A percentile compares a stretch with the other conserved stretches of the same genome.
Conservation (phyloP, 768 basidiomycete species). For the Kwoniella sp. region DNA sequence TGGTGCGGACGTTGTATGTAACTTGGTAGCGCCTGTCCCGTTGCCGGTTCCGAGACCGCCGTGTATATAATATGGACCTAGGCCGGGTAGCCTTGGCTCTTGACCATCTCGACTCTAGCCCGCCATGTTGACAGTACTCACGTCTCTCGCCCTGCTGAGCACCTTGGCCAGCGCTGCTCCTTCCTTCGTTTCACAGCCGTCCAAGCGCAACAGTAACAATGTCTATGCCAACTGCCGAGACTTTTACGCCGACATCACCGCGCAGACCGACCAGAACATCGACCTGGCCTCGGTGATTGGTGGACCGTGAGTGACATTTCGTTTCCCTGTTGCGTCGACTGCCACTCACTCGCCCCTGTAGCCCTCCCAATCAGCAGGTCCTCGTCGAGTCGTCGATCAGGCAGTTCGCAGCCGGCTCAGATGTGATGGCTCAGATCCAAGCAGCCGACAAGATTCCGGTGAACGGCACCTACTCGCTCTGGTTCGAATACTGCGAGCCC, state of each 20-base stretch:
- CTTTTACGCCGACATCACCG: conserved; percentile 30
- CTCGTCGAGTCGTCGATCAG: conserved; percentile 13
- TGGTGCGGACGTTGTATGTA: too few species aligned
- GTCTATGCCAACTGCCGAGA: conserved; percentile 17
- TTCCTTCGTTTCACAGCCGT: neutral
- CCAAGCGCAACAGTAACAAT: neutral
- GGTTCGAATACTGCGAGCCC: conserved; percentile 35
- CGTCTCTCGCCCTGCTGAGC: conserved; percentile 1
- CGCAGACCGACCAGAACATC: conserved; percentile 17
- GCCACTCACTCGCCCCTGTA: neutral
- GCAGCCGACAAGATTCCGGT: conserved; percentile 20
- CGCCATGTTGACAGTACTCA: conserved; percentile 2
- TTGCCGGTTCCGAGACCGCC: neutral
- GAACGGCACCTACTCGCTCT: conserved; percentile 25
- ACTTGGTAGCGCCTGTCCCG: too few species aligned
- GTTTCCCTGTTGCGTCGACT: neutral
- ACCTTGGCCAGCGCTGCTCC: conserved; percentile 2
- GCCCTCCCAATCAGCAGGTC: conserved; percentile 29
- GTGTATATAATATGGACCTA: neutral
- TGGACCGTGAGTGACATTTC: conserved; percentile 23
- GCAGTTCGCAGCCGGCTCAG: conserved; percentile 16
- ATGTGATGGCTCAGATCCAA: conserved; percentile 13
- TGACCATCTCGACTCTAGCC: neutral
- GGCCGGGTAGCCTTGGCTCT: neutral
- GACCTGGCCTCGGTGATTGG: conserved; percentile 26